Evolutionary conservation across 495 filamentous ascomycete genomes (phyloP).

Genomic region (Gamarada debralockiae): DNA sequence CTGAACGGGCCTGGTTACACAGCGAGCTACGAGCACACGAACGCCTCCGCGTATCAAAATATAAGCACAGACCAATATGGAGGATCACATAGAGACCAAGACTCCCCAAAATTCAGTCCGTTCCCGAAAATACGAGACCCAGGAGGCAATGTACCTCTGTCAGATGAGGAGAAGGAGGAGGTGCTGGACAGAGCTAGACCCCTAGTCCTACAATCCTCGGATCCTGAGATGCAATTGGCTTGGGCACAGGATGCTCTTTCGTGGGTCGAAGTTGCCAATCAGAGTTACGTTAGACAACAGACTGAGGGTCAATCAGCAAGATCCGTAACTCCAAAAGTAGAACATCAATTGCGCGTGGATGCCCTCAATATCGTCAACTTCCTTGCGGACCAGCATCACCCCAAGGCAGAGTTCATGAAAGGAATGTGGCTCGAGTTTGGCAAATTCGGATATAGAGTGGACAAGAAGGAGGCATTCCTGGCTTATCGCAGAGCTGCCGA

Average conservation of each 20-base stretch:
- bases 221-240: conserved; percentile 92
- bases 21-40: conserved; percentile 34
- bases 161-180: conserved; percentile 89
- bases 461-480: conserved; percentile 91
- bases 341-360: conserved; percentile 82
- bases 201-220: conserved; percentile 86
- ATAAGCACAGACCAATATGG: conserved; percentile 29
- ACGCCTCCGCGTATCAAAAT: conserved; percentile 36
- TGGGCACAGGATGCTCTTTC: conserved; percentile 93
- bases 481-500: conserved; percentile 84
- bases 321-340: conserved; percentile 74
- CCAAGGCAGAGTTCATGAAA: conserved; percentile 90
- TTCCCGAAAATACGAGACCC: conserved; percentile 81
- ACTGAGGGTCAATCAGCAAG: conserved; percentile 48
- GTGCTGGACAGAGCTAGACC: conserved; percentile 78
- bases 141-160: conserved; percentile 87
- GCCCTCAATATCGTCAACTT: conserved; percentile 90
- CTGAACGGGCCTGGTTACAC: conserved; percentile 25
- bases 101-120: conserved; percentile 80
- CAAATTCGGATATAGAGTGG: conserved; percentile 81
- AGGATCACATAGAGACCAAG: conserved; percentile 35
- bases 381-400: conserved; percentile 85
- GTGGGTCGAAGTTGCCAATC: conserved; percentile 78
- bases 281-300: conserved; percentile 35
- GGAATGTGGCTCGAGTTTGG: conserved; percentile 98